Evolutionary conservation across 78 protist species (phyloP).

Genomic region (Dictyostelium discoideum): dicty_2.7 NC_007089.4:1267501-1268000

Average conservation of each 20-base stretch:
- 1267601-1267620: constrained; percentile 70
- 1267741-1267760: constrained; percentile 26
- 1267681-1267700: constrained; percentile 25
- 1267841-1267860: constrained; percentile 33
- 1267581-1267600: constrained; percentile 65
- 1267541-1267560: constrained; percentile 62
- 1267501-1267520: constrained; percentile 60
- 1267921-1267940: not conserved
- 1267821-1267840: constrained; percentile 63
- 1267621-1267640: constrained; percentile 63
- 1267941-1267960: not conserved
- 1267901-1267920: not conserved
- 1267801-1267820: not conserved
- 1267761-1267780: constrained; percentile 24
- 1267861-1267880: not conserved
- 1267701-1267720: constrained; percentile 51
- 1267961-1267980: not conserved
- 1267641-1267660: constrained; percentile 61
- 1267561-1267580: constrained; percentile 62
- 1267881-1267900: not conserved
- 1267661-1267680: constrained; percentile 61
- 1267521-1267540: constrained; percentile 77
- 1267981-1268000: not conserved
- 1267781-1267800: not conserved
- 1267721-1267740: constrained; percentile 61